Evolutionary conservation across 164 flowering plant genomes (phyloP), one percentile per base, ranked within the genome.

Genomic region (Protea cynaroides): DNA sequence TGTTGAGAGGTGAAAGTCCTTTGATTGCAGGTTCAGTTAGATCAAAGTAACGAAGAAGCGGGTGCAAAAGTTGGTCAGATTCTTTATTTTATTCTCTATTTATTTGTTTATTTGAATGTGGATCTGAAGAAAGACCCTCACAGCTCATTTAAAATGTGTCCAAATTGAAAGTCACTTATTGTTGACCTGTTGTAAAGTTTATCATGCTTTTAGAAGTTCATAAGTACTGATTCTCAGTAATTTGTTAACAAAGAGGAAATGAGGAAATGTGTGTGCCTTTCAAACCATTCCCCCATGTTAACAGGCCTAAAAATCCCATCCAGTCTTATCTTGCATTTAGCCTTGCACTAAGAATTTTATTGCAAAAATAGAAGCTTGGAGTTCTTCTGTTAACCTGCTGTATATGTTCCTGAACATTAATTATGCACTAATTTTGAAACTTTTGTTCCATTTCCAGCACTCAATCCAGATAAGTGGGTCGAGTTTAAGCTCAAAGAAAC

Each of bases 401-500:
- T 50, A 49, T 69, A 24, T 53, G 53, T 55, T 52, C 64, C 58
- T 59, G 18, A 22, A 36, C 38, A 21, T 65, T 65, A 44, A 3
- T 12, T 55, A 54, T 60, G 34, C 46, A 46, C 52, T 61, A 24
- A 40, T 61, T 61, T 65, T 37, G 60, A 6, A 66, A 12, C 23
- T 54, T 71, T 67, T 63, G 40, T 75, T 58, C 36, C 34, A n/a
- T 24, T 69, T 82, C 69, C 91, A 94, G 97, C 97, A 4, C 84
- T 94, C 25, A 85, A 78, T 70, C 89, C 99, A 7, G 86, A 91
- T 65, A 89, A 88, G 69, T 94, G 95, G 99, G 52, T 87, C 74
- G 90, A 83, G 70, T 94, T 94, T 72, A 78, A 85, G 81, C 81
- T 94, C 58, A 90, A 83, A 75, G 97, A 94, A 52, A 85, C 82